Evolutionary conservation across 2,329 filamentous ascomycete species (phyloP).

Genomic region (Aureobasidium sp.): DNA sequence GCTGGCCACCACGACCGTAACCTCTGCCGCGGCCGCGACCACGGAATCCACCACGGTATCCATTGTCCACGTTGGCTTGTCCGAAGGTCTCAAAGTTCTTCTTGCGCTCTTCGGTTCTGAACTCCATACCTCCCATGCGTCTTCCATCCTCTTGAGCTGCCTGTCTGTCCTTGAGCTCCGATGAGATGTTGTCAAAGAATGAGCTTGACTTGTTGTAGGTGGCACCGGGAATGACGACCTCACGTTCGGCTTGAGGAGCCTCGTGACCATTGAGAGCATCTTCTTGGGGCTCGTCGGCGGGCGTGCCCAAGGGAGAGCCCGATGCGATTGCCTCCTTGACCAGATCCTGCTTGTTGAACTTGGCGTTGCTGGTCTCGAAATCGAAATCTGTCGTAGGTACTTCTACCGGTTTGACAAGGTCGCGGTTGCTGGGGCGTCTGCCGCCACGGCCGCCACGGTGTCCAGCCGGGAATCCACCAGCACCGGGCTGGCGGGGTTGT

Average conservation of each 20-base stretch:
- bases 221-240: constrained; percentile 36
- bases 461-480: constrained; percentile 30
- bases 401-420: constrained; percentile 54
- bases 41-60: constrained; percentile 66
- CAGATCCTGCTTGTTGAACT: constrained; percentile 80
- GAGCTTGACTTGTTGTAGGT: constrained; percentile 78
- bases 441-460: constrained; percentile 34
- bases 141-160: constrained; percentile 56
- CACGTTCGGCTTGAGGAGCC: constrained; percentile 27
- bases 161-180: constrained; percentile 80
- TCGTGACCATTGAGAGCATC: constrained; percentile 29
- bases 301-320: constrained; percentile 55
- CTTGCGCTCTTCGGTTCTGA: constrained; percentile 85
- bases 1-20: constrained; percentile 29
- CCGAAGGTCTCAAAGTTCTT: constrained; percentile 98
- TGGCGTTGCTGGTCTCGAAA: constrained; percentile 77
- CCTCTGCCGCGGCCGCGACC: constrained; percentile 71
- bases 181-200: constrained; percentile 98
- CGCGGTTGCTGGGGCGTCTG: constrained; percentile 24
- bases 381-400: constrained; percentile 89
- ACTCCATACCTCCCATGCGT: constrained; percentile 62
- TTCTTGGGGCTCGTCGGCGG: constrained; percentile 33
- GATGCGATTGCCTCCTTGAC: constrained; percentile 80
- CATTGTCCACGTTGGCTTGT: constrained; percentile 80
- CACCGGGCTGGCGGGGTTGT: constrained; percentile 39